Conservation (phyloP, 2,329 filamentous ascomycete species). For the Botrytis aclada region DNA sequence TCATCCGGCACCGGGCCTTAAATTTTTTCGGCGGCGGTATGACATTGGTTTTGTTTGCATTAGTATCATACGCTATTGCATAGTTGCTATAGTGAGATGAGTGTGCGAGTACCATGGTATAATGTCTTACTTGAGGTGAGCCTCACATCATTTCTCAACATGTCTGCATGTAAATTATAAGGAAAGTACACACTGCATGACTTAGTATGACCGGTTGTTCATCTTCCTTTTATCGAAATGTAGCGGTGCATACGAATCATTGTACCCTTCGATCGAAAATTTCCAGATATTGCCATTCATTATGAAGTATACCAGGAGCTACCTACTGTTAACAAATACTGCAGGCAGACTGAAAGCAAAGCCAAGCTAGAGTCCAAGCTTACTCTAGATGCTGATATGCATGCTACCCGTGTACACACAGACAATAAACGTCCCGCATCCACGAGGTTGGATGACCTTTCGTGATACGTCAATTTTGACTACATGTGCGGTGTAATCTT, state of each 20-base stretch:
- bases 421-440: background rate
- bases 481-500: background rate
- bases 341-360: background rate
- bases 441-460: background rate
- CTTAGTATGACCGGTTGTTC: background rate
- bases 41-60: background rate
- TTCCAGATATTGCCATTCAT: background rate
- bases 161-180: background rate
- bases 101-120: background rate
- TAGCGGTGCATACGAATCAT: background rate
- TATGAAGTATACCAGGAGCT: background rate
- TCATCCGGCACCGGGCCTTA: constrained; percentile 4
- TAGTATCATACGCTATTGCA: background rate
- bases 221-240: background rate
- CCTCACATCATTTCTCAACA: background rate
- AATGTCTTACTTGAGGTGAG: background rate
- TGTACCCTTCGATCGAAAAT: background rate
- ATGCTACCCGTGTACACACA: background rate
- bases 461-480: background rate
- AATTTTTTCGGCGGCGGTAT: background rate
- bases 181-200: background rate
- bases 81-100: background rate
- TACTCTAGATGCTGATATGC: background rate
- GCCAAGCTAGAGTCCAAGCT: background rate
- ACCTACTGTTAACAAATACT: background rate